A percentile compares a stretch with the other conserved stretches of the same genome.
Conservation (phyloP, 805 yeast species). For the Ogataea paradorogensis region DNA sequence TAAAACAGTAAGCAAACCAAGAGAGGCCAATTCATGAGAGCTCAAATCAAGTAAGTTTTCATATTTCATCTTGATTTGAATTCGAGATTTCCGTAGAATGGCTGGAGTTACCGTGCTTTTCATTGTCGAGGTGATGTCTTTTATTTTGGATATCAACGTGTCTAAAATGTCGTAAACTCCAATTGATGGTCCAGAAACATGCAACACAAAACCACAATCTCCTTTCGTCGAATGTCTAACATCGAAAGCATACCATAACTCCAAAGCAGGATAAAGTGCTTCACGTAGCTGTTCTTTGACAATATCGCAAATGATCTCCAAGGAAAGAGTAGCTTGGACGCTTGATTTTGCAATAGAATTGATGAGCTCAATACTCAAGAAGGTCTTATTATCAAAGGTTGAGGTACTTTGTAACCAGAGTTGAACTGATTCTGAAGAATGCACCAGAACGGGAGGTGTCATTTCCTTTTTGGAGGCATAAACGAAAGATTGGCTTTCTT, state of each 20-base stretch:
- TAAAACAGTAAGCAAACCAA: constrained; percentile 48
- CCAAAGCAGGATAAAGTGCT: constrained; percentile 50
- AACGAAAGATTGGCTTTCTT: constrained; percentile 31
- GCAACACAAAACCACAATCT: constrained; percentile 49
- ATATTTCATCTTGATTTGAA: constrained; percentile 46
- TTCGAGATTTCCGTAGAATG: constrained; percentile 45
- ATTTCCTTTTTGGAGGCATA: constrained; percentile 32
- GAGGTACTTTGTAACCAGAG: constrained; percentile 50
- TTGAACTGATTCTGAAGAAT: constrained; percentile 38
- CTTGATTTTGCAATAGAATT: constrained; percentile 31
- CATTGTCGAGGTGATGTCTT: constrained; percentile 17
- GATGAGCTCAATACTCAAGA: constrained; percentile 46
- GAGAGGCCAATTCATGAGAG: constrained; percentile 46
- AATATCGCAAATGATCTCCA: constrained; percentile 53
- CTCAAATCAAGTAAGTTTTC: constrained; percentile 40
- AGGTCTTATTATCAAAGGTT: constrained; percentile 31
- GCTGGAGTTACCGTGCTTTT: constrained; percentile 26
- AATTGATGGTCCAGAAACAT: constrained; percentile 49
- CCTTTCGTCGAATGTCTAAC: constrained; percentile 54
- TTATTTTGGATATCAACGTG: constrained; percentile 34
- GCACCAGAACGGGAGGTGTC: constrained; percentile 37
- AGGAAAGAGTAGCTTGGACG: constrained; percentile 41
- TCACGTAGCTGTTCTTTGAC: constrained; percentile 40
- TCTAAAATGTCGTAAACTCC: constrained; percentile 38
- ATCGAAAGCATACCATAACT: constrained; percentile 57